Conservation (phyloP, 2,329 filamentous ascomycete genomes). For the Decorospora gaudefroyi region DNA sequence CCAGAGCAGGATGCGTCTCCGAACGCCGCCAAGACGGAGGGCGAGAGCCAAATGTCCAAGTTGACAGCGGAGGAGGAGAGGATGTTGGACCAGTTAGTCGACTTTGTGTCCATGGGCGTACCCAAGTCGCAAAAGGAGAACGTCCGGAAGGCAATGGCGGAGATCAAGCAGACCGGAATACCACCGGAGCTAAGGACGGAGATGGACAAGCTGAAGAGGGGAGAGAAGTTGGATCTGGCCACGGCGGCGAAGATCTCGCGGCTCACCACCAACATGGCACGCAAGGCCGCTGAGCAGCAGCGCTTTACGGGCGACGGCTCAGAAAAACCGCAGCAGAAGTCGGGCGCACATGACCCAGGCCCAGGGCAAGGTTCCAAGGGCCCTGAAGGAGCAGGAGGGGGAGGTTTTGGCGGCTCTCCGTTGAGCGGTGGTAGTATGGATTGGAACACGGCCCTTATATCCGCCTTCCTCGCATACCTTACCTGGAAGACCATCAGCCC, state of each 20-base stretch:
- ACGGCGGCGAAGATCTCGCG: constrained; percentile 65
- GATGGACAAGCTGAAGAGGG: constrained; percentile 59
- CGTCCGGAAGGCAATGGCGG: constrained; percentile 63
- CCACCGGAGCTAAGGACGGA: constrained; percentile 69
- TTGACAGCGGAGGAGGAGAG: constrained; percentile 62
- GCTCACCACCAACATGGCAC: constrained; percentile 61
- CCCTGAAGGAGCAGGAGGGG: constrained; percentile 23
- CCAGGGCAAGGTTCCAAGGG: constrained; percentile 42
- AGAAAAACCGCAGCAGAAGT: constrained; percentile 49
- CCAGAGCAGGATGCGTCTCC: constrained; percentile 38
- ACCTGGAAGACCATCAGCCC: constrained; percentile 66
- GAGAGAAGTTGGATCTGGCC: constrained; percentile 56
- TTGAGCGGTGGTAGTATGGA: constrained; percentile 54
- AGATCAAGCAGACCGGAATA: constrained; percentile 69
- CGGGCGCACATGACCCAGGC: constrained; percentile 53
- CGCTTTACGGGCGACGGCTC: constrained; percentile 29
- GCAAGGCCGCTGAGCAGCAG: constrained; percentile 53
- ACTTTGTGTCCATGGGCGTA: constrained; percentile 61
- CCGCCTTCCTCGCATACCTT: constrained; percentile 65
- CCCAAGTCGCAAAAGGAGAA: constrained; percentile 65
- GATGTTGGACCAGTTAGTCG: constrained; percentile 62
- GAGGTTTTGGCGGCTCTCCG: constrained; percentile 15
- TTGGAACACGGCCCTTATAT: constrained; percentile 60
- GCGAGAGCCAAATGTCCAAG: constrained; percentile 50
- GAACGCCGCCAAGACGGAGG: constrained; percentile 50